Evolutionary conservation across 306 rosid genomes (phyloP), one percentile per base, ranked within the genome.

Genomic region (Inga oerstediana): DNA sequence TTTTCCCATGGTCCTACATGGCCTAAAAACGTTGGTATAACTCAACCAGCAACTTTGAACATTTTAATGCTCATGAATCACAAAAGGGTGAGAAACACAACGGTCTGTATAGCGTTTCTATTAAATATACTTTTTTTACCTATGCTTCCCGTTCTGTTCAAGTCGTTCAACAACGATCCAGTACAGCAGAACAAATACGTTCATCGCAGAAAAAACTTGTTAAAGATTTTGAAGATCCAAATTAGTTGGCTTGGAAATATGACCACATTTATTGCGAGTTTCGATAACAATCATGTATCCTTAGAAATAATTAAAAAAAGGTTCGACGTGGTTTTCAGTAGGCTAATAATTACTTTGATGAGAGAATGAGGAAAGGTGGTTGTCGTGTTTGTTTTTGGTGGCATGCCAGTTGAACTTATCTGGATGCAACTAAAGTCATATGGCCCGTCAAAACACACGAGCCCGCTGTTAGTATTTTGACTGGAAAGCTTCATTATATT

Each of bases 351-450:
- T 12, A 49, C 74, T 45, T 73, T 65, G 71, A 78, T 78, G 75
- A 76, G 81, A 85, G 72, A 79, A 75, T 80, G 81, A 48, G 54
- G 65, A 27, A 67, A 75, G 65, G 83, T 79, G 45, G 84, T 79
- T 90, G 88, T 84, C 91, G 76, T 81, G 48, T 89, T 66, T 82
- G 89, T 81, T 81, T 79, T 86, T 72, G 59, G 59, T 24, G 74
- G 82, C 77, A 76, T 85, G 91, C 89, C 94, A 89, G 97, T 74
- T 12, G 77, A 90, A 81, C 89, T 87, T 90, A 85, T 86, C 93
- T 92, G 96, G 87, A 87, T 61, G 67, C 56, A 84, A 79, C 79
- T 37, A 78, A 79, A 72, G 80, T 77, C 77, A 72, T 80, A 73
- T 81, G 72, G 70, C 45, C 72, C 66, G 5, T 62, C 64, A 56